phyloP scores from a whole-genome alignment of 2,329 filamentous ascomycete genomes.

The Alternaria sp. region DNA sequence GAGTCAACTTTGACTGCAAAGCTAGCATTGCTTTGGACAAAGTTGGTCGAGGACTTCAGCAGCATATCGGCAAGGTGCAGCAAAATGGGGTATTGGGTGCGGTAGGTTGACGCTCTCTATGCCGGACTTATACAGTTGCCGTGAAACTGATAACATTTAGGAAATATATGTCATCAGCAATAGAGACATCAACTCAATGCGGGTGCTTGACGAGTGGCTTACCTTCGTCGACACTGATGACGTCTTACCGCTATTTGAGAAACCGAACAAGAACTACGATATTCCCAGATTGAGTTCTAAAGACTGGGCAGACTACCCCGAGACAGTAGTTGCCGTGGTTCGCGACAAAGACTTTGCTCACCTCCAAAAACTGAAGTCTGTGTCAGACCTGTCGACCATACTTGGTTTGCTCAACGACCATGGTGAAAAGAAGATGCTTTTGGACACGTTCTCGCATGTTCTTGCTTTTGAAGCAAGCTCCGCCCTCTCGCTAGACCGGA shows the following conservation, averaged over 20 bases:
- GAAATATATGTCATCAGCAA: conserved; percentile 55
- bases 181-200: conserved; percentile 47
- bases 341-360: conserved; percentile 25
- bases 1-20: conserved; percentile 40
- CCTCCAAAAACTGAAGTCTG: conserved; percentile 16
- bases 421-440: conserved; percentile 23
- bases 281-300: conserved; percentile 36
- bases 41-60: conserved; percentile 46
- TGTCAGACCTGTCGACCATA: conserved; percentile 21
- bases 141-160: conserved; percentile 24
- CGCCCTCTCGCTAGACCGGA: conserved; percentile 1
- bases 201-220: conserved; percentile 51
- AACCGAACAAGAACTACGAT: conserved; percentile 41
- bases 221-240: conserved; percentile 50
- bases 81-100: conserved; percentile 46
- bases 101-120: conserved; percentile 32
- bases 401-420: conserved; percentile 25
- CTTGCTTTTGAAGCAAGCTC: conserved; percentile 12
- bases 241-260: conserved; percentile 46
- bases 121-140: not conserved
- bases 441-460: conserved; percentile 17
- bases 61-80: conserved; percentile 49
- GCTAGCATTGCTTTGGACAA: conserved; percentile 50
- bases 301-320: conserved; percentile 27
- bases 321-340: conserved; percentile 20